Base-by-base conservation (phyloP, 192 early-diverging fungal species). In the Dissophora globulifera region DNA sequence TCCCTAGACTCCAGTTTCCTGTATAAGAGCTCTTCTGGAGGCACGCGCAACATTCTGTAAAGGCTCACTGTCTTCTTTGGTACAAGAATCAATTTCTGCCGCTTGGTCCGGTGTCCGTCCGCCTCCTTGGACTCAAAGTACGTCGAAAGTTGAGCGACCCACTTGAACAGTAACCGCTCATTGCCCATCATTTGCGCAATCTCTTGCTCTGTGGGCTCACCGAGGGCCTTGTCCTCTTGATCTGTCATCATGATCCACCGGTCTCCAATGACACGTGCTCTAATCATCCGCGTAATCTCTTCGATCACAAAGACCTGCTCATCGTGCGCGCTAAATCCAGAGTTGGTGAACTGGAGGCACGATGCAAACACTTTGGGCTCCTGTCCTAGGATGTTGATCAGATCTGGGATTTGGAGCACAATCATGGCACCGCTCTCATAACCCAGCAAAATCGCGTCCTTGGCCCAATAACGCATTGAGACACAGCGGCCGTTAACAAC, bases 391-490 rank as follows among this genome's bases (percentile, higher is more conserved):
- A 82, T 82, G 46, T 82, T 82, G 12, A 67, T 35, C 62, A 85
- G 55, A 3, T 81, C 56, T 3, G 85, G 72, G 20, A 87, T 59
- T 30, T 81, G 60, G 1, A 80, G 46, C 33, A 90, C 81, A 26
- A 80, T 78, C 42, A 89, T 62, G 13, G 75, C 68, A 19, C 88
- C 88, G 48, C 86, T 69, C 35, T 66, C 68, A 45, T 85, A 90
- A 5, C 81, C 63, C 16, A 90, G 42, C 2, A 79, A 56, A 35
- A 88, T 58, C 11, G 81, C 79, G 46, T 81, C 62, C 41, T 79
- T 64, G 26, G 88, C 66, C 88, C 87, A 90, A 78, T 82, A 90
- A 12, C 78, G 69, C 42, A 82, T 80, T 2, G 83, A 80, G 15
- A 89, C 61, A 50, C 71, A 62, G 8, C 67, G 60, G 17, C 82